A percentile compares a stretch with the other conserved stretches of the same genome.
Conservation (phyloP, 2,329 filamentous ascomycete species). For the Sporothrix protearum region DNA sequence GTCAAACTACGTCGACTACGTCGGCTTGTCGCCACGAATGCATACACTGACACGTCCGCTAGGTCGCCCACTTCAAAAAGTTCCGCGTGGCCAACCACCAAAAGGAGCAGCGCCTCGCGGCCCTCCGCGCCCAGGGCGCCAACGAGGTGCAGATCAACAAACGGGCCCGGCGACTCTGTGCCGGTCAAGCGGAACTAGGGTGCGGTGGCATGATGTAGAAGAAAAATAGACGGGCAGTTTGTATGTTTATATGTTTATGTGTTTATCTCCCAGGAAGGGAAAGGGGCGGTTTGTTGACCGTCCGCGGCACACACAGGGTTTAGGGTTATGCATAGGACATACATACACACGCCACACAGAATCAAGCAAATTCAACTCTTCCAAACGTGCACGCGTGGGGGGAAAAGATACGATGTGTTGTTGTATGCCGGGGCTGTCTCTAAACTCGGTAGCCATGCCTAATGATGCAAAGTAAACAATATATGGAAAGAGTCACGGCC, state of each 20-base stretch:
- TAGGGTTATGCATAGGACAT: background rate
- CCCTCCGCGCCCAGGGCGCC: conserved; percentile 70
- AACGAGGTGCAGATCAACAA: conserved; percentile 47
- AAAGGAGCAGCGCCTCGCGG: conserved; percentile 73
- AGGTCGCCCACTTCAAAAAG: conserved; percentile 98
- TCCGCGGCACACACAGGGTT: background rate
- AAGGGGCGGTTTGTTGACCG: background rate
- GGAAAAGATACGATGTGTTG: background rate
- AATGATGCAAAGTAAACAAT: background rate
- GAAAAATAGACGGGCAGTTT: background rate
- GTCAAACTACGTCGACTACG: too few relatives aligned
- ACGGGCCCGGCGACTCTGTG: conserved; percentile 29
- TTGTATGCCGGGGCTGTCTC: background rate
- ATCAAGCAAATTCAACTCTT: background rate
- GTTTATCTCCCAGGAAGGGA: background rate
- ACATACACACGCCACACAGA: conserved; percentile 4
- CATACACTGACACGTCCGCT: background rate
- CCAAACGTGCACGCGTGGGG: too few relatives aligned
- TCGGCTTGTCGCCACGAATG: background rate
- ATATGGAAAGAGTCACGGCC: background rate
- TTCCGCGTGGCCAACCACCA: conserved; percentile 89
- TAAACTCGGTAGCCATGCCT: background rate
- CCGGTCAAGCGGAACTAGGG: background rate
- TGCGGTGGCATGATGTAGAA: too few relatives aligned
- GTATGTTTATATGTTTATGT: too few relatives aligned